Base-by-base conservation (phyloP, 1,139 yeast genomes). In the Kurtzmaniella quercitrusa region DNA sequence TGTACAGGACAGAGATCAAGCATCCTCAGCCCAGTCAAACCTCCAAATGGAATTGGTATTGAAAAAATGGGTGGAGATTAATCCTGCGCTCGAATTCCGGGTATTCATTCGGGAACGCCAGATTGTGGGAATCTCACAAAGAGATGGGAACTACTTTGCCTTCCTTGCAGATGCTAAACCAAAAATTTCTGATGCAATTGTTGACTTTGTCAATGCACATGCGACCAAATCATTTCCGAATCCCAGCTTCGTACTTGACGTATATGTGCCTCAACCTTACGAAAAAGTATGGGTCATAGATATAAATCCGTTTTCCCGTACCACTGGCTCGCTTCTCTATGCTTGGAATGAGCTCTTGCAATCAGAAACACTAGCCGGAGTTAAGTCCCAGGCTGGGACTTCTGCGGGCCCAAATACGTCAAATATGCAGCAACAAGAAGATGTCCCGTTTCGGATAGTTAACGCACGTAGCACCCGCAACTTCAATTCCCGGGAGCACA, bases 71-170 rank as follows among this genome's bases (percentile, higher is more conserved):
- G 71, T 77, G 38, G 73, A 69, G 4, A 66, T 91, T 34, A 89
- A 88, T 52, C 97, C 98, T 0, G 90, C 98, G 0, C 66, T 89
- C 50, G 98, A 93, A 61, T 93, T 93, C 58, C 71, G 98, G 44
- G 82, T 91, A 34, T 93, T 89, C 63, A 85, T 93, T 6, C 72
- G 75, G 46, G 75, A 81, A 46, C 66, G 81, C 2, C 62, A 68
- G 37, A 68, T 93, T 4, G 62, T 90, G 4, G 98, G 88, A 1
- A 77, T 85, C 3, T 75, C 91, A 1, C 98, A 93, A 60, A 70
- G 98, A 44, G 98, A 93, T 58, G 70, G 87, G 57, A 89, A 90
- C 59, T 84, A 79, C 57, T 93, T 89, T 57, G 82, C 79, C 36
- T 93, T 81, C 56, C 66, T 93, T 40, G 73, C 65, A 11, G 65